These are phyloP conservation scores for Salix arbutifolia DNA, from an alignment of 345 rosid species.

Conservation along the genomic window DNA sequence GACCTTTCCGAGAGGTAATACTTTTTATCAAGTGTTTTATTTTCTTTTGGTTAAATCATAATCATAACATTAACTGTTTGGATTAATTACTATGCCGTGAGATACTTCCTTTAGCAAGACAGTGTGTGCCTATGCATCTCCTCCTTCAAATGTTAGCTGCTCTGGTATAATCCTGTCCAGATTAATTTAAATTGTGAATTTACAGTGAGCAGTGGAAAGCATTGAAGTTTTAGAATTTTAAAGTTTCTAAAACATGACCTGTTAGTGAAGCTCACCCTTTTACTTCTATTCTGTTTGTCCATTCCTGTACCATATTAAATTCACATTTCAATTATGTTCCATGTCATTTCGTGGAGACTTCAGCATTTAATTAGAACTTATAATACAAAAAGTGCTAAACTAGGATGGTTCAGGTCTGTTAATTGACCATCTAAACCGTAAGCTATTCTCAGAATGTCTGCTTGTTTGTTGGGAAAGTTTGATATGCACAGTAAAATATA, in stretches of 20 bases:
- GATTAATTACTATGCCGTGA: background rate
- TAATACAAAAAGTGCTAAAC: background rate
- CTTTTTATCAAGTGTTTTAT: background rate
- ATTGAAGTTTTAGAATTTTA: background rate
- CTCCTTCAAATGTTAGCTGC: background rate
- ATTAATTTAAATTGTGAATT: background rate
- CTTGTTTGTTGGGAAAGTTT: background rate
- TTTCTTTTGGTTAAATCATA: background rate
- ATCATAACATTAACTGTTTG: background rate
- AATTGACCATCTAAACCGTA: background rate
- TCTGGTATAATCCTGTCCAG: background rate
- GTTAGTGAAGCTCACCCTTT: background rate
- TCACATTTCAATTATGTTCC: background rate
- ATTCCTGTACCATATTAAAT: background rate
- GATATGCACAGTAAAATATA: background rate
- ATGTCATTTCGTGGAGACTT: background rate
- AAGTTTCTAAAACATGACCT: background rate
- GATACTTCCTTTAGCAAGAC: background rate
- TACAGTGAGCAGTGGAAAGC: background rate
- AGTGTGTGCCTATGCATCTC: background rate
- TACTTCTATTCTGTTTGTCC: background rate
- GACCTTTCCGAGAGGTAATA: constrained; percentile 61
- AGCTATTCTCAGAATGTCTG: background rate
- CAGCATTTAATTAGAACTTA: too few relatives aligned
- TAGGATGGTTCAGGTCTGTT: background rate